A percentile compares a stretch with the other conserved stretches of the same genome.
Evolutionary conservation across 352 stramenopile genomes (phyloP).

Genomic region (Pythium chondricola): DNA sequence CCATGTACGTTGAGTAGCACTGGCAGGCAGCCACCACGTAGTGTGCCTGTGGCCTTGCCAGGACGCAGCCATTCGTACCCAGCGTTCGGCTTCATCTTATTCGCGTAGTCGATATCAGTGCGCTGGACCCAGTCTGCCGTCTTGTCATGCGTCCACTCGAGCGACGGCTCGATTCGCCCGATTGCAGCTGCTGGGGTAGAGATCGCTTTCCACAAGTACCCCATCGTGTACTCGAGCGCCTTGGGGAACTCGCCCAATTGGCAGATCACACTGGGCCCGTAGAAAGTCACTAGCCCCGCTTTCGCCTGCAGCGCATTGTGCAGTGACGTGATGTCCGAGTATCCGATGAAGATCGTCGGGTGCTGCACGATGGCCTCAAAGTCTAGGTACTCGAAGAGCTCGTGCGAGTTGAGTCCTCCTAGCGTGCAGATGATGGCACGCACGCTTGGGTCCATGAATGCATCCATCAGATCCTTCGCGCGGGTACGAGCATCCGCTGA

Average conservation of each 20-base stretch:
- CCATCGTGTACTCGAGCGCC: slow-evolving; percentile 38
- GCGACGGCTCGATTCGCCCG: slow-evolving; percentile 27
- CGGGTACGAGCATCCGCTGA: slow-evolving; percentile 39
- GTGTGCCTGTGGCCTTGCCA: slow-evolving; percentile 22
- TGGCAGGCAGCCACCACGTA: slow-evolving; percentile 53
- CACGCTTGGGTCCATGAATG: slow-evolving; percentile 34
- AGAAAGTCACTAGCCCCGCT: slow-evolving; percentile 44
- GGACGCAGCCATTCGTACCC: slow-evolving; percentile 38
- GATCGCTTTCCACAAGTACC: slow-evolving; percentile 31
- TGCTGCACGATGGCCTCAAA: slow-evolving; percentile 35
- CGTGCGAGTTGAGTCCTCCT: slow-evolving; percentile 51
- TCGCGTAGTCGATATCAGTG: slow-evolving; percentile 30
- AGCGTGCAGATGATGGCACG: slow-evolving; percentile 48
- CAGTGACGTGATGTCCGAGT: slow-evolving; percentile 59
- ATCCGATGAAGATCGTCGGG: slow-evolving; percentile 52
- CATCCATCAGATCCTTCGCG: slow-evolving; percentile 42
- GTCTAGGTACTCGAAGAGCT: slow-evolving; percentile 55
- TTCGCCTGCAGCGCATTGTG: slow-evolving; percentile 44
- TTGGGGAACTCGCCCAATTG: slow-evolving; percentile 60
- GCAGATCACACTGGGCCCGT: slow-evolving; percentile 42
- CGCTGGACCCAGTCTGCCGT: slow-evolving; percentile 50
- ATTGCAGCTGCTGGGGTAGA: slow-evolving; percentile 19
- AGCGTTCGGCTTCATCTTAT: slow-evolving; percentile 36
- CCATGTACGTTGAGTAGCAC: slow-evolving; percentile 49
- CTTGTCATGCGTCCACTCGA: slow-evolving; percentile 58